Evolutionary conservation across 2,329 filamentous ascomycete species (phyloP).

Genomic region (Elsinoe perseae): DNA sequence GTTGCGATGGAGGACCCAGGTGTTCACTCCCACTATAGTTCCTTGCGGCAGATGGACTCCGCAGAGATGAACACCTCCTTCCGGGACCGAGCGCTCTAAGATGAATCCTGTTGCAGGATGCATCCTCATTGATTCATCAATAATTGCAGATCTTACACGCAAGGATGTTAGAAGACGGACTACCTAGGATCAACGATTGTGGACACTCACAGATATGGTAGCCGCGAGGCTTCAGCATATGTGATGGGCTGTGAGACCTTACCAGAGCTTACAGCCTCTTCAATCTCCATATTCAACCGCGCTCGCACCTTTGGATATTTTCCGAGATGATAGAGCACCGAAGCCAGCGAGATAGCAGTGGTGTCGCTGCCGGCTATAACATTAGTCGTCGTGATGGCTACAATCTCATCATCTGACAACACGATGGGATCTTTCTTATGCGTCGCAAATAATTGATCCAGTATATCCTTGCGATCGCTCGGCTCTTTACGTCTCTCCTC

Average conservation of each 20-base stretch:
- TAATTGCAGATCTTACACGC: neutral
- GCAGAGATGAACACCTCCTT: neutral
- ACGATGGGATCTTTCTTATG: constrained; percentile 24
- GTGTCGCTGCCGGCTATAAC: constrained; percentile 34
- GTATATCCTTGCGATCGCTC: constrained; percentile 24
- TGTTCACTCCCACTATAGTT: constrained; percentile 16
- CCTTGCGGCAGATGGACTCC: constrained; percentile 20
- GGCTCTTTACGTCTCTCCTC: constrained; percentile 19
- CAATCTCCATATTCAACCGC: constrained; percentile 36
- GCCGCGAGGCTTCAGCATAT: constrained; percentile 23
- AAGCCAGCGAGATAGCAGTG: constrained; percentile 35
- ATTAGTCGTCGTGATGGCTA: constrained; percentile 26
- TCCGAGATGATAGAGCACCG: constrained; percentile 35
- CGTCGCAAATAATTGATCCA: constrained; percentile 27
- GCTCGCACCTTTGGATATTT: constrained; percentile 27
- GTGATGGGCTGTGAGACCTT: constrained; percentile 23
- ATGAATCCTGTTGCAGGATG: neutral
- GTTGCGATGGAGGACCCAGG: constrained; percentile 18
- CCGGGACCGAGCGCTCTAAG: neutral
- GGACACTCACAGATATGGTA: constrained; percentile 23
- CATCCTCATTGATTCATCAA: neutral
- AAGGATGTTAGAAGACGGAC: neutral
- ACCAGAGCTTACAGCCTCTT: constrained; percentile 24
- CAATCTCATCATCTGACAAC: constrained; percentile 21
- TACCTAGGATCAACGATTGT: too few relatives aligned